Base-by-base conservation (phyloP, 805 yeast genomes). In the Candida sonorensis region DNA sequence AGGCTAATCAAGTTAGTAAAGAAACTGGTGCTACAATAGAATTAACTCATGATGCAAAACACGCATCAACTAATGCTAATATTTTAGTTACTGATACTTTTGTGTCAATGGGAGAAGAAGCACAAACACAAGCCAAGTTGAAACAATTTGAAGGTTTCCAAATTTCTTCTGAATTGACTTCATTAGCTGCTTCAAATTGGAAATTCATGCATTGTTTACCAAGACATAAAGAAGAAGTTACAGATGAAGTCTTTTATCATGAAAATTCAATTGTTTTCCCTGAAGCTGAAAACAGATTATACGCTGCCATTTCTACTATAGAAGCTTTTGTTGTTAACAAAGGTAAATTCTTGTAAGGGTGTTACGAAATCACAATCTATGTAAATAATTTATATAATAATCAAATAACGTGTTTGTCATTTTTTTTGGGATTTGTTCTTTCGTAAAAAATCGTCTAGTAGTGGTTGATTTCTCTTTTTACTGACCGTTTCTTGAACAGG, bases 121-220 rank as follows among this genome's bases (percentile, higher is more conserved):
- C 72, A 4, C 88, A 88, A 55, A 83, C 76, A 42, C 66, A 56
- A 30, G 64, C 68, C 35, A 83, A 88, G 42, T 64, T 92, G 46
- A 66, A 77, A 50, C 88, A 86, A 60, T 92, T 92, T 55, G 69
- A 65, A 11, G 95, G 94, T 2, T 92, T 79, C 69, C 96, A 86
- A 63, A 80, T 92, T 37, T 77, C 86, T 23, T 56, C 65, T 12
- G 77, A 76, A 20, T 64, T 88, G 64, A 72, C 82, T 17, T 51
- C 62, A 10, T 83, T 84, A 5, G 72, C 71, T 27, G 81, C 82
- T 27, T 68, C 64, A 12, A 61, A 72, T 52, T 90, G 90, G 83
- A 85, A 77, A 56, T 92, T 92, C 62, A 88, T 92, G 97, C 98
- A 92, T 58, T 92, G 98, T 60, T 68, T 92, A 46, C 98, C 98